These are phyloP conservation scores for Xylaria longipes DNA, from an alignment of 495 filamentous ascomycete genomes.

Conservation along the genomic window DNA sequence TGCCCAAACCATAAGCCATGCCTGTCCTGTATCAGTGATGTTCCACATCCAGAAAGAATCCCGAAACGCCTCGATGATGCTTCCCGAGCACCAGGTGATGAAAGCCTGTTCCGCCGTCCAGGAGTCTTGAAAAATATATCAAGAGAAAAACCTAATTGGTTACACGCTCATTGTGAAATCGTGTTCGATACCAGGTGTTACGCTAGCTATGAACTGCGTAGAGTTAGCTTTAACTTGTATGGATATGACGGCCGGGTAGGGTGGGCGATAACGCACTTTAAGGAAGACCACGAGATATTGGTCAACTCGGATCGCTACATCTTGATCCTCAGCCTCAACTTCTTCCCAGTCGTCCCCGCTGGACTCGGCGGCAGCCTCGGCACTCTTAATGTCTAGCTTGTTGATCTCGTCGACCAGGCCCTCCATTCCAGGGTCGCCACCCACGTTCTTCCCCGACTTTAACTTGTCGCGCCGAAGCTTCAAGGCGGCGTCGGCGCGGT, in stretches of 20 bases:
- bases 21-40: slow-evolving; percentile 17
- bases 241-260: background rate
- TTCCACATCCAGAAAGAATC: slow-evolving; percentile 18
- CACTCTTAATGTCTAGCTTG: slow-evolving; percentile 53
- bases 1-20: slow-evolving; percentile 15
- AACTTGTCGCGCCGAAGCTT: slow-evolving; percentile 88
- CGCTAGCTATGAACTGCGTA: slow-evolving; percentile 85
- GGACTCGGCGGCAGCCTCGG: slow-evolving; percentile 44
- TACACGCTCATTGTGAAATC: slow-evolving; percentile 98
- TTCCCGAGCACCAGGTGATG: slow-evolving; percentile 17
- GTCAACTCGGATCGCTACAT: slow-evolving; percentile 92
- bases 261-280: slow-evolving; percentile 56
- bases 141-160: slow-evolving; percentile 2
- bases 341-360: slow-evolving; percentile 84
- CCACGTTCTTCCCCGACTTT: slow-evolving; percentile 54
- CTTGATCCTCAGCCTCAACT: slow-evolving; percentile 72
- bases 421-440: slow-evolving; percentile 60
- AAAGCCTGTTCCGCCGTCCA: background rate
- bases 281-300: slow-evolving; percentile 98
- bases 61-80: slow-evolving; percentile 24
- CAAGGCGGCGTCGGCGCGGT: slow-evolving; percentile 90
- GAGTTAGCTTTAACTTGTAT: slow-evolving; percentile 25
- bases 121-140: background rate
- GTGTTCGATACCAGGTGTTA: slow-evolving; percentile 96
- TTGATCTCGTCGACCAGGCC: slow-evolving; percentile 66